These are phyloP conservation scores for Sordaria brevicollis DNA, from an alignment of 495 filamentous ascomycete species.

Conservation along the genomic window DNA sequence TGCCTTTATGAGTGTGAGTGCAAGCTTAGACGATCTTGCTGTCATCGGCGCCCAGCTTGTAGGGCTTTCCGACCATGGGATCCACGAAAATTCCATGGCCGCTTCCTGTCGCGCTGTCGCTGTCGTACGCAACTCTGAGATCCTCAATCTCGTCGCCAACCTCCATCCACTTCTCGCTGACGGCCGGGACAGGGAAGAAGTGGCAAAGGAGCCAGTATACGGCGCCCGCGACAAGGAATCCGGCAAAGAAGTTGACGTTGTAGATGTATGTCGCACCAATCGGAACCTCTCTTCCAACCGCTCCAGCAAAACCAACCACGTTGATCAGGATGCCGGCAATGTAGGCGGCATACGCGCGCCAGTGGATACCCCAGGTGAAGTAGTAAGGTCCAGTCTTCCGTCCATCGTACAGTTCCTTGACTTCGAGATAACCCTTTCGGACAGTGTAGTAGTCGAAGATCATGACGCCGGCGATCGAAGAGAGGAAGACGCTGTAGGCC, in stretches of 20 bases:
- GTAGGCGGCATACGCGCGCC: constrained; percentile 77
- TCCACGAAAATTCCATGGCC: constrained; percentile 11
- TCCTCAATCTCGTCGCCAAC: constrained; percentile 57
- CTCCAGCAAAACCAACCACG: constrained; percentile 83
- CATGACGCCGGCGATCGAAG: constrained; percentile 85
- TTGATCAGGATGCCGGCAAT: constrained; percentile 83
- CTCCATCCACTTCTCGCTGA: constrained; percentile 71
- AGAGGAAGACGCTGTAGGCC: constrained; percentile 92
- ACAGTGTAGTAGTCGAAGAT: constrained; percentile 85
- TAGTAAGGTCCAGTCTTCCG: constrained; percentile 59
- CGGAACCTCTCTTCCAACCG: constrained; percentile 57
- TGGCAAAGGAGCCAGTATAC: constrained; percentile 63
- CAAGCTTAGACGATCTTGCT: constrained; percentile 7
- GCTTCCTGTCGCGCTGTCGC: constrained; percentile 4
- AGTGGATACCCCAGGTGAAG: constrained; percentile 64
- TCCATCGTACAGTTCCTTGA: constrained; percentile 71
- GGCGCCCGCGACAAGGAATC: constrained; percentile 57
- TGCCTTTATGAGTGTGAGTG: background rate
- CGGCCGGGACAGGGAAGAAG: constrained; percentile 62
- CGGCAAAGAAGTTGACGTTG: constrained; percentile 81
- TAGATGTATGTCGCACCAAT: constrained; percentile 80
- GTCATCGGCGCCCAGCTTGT: constrained; percentile 2
- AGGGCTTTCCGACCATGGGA: background rate
- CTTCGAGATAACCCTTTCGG: constrained; percentile 69
- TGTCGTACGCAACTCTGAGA: constrained; percentile 36